Conservation (phyloP, 345 rosid species). For the Hypericum perforatum region DNA sequence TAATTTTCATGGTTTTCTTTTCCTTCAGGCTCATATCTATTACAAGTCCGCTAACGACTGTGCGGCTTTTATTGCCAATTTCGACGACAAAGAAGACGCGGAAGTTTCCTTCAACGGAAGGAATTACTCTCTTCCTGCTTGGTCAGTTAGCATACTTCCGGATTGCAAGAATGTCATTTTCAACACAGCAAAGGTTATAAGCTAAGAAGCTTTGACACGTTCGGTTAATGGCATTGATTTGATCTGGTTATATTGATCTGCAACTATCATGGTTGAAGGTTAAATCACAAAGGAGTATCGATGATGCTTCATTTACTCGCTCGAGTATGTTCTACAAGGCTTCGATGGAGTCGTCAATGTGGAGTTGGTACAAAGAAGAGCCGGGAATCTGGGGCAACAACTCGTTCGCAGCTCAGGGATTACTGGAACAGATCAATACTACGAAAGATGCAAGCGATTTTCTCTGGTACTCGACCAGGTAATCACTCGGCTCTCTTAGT, state of each 20-base stretch:
- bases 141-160: constrained; percentile 72
- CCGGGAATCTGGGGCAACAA: constrained; percentile 41
- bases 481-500: neutral
- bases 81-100: constrained; percentile 32
- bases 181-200: constrained; percentile 51
- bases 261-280: constrained; percentile 34
- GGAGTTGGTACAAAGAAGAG: constrained; percentile 51
- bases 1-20: neutral
- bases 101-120: constrained; percentile 39
- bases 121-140: constrained; percentile 46
- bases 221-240: no score
- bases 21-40: constrained; percentile 49
- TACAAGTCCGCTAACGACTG: constrained; percentile 37
- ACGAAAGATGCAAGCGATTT: constrained; percentile 52
- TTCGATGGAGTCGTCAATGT: constrained; percentile 17
- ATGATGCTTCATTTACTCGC: constrained; percentile 20
- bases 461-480: constrained; percentile 58
- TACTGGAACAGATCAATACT: constrained; percentile 49
- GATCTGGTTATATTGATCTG: no score
- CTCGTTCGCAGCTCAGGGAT: constrained; percentile 30
- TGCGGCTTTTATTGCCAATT: constrained; percentile 60
- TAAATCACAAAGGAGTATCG: constrained; percentile 39
- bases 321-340: constrained; percentile 14
- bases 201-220: no score
- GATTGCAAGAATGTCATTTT: constrained; percentile 48